Percentiles rank a stretch among this genome's conserved stretches.
Evolutionary conservation across 257 asterid genomes (phyloP).

Genomic region (Petunia secreta): DNA sequence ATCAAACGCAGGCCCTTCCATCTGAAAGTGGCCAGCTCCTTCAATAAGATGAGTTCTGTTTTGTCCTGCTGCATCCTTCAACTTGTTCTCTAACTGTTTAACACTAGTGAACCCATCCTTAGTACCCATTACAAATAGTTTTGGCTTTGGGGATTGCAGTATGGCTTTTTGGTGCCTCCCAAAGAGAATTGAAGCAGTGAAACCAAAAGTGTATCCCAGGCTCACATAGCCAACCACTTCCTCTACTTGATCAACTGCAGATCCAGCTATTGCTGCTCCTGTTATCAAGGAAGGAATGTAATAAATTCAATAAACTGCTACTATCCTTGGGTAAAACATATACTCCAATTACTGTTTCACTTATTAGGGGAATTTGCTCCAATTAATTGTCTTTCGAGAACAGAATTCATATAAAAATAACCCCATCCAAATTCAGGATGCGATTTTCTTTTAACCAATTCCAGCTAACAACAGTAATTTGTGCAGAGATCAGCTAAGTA

Average conservation of each 20-base stretch:
- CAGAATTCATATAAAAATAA: too few relatives aligned
- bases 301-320: neutral
- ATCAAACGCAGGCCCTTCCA: slow-evolving; percentile 85
- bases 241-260: slow-evolving; percentile 69
- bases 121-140: slow-evolving; percentile 87
- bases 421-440: too few relatives aligned
- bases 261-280: slow-evolving; percentile 87
- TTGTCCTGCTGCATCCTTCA: slow-evolving; percentile 66
- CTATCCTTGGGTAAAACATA: neutral
- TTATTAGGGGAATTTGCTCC: too few relatives aligned
- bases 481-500: too few relatives aligned
- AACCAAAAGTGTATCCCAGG: slow-evolving; percentile 82
- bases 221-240: slow-evolving; percentile 70
- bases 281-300: neutral
- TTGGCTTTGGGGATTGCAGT: slow-evolving; percentile 70
- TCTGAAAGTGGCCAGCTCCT: slow-evolving; percentile 80
- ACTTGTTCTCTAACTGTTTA: slow-evolving; percentile 73
- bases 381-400: too few relatives aligned
- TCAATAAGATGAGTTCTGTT: slow-evolving; percentile 58
- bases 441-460: too few relatives aligned
- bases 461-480: too few relatives aligned
- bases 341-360: neutral
- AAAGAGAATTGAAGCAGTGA: slow-evolving; percentile 71
- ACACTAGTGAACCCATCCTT: slow-evolving; percentile 86
- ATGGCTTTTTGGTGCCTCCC: slow-evolving; percentile 78